phyloP scores from a whole-genome alignment of 2,329 filamentous ascomycete species.

The Thielaviopsis ethacetica region DNA sequence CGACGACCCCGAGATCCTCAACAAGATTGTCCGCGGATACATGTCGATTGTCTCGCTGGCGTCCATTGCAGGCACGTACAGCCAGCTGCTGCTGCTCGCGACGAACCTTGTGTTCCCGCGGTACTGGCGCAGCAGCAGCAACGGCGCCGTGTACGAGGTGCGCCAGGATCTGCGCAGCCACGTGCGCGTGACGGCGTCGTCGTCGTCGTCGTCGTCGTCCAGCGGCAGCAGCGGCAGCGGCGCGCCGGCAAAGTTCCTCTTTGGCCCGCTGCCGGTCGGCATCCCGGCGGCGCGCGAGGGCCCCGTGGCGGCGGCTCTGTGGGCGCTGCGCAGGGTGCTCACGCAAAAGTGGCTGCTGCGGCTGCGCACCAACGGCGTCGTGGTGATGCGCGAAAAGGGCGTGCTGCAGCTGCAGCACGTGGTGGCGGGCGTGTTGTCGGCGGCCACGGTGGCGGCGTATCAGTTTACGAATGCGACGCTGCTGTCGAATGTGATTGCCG shows the following conservation, averaged over 20 bases:
- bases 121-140: slow-evolving; percentile 38
- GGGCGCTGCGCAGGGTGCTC: slow-evolving; percentile 35
- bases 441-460: slow-evolving; percentile 43
- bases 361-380: slow-evolving; percentile 33
- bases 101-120: slow-evolving; percentile 57
- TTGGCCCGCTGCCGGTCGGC: slow-evolving; percentile 17
- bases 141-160: slow-evolving; percentile 29
- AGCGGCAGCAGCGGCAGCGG: slow-evolving; percentile 10
- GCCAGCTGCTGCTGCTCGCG: slow-evolving; percentile 50
- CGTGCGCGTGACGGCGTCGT: slow-evolving; percentile 5
- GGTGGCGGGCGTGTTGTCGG: slow-evolving; percentile 36
- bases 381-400: slow-evolving; percentile 25
- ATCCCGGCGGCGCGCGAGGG: not conserved
- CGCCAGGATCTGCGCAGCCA: slow-evolving; percentile 16
- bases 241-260: slow-evolving; percentile 10
- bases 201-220: not conserved
- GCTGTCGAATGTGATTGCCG: slow-evolving; percentile 73
- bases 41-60: slow-evolving; percentile 68
- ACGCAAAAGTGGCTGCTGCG: slow-evolving; percentile 35
- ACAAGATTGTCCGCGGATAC: slow-evolving; percentile 69
- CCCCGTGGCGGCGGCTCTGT: slow-evolving; percentile 18
- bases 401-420: slow-evolving; percentile 40
- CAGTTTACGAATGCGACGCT: slow-evolving; percentile 42
- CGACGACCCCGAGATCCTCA: slow-evolving; percentile 63
- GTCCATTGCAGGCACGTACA: slow-evolving; percentile 55